Percentiles rank a stretch among this genome's conserved stretches.
phyloP scores from a whole-genome alignment of 2,329 filamentous ascomycete genomes.

The Xylaria arbuscula region DNA sequence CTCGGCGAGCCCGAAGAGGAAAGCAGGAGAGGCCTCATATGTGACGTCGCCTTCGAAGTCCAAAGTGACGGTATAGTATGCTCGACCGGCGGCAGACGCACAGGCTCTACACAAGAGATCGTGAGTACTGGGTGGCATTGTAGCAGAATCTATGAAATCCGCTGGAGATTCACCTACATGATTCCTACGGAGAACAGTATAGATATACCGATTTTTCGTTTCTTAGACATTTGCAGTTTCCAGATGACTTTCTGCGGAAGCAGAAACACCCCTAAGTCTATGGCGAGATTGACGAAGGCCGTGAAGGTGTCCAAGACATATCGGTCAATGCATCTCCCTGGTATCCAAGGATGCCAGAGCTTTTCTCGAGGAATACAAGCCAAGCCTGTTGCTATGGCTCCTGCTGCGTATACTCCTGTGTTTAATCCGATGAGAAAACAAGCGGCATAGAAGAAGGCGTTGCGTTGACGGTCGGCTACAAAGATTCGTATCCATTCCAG shows the following conservation, averaged over 20 bases:
- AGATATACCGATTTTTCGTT: conserved; percentile 43
- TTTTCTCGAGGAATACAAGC: conserved; percentile 35
- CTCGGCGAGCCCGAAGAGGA: conserved; percentile 30
- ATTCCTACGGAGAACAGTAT: conserved; percentile 42
- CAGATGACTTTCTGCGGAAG: conserved; percentile 59
- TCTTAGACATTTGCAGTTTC: conserved; percentile 59
- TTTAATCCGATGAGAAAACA: conserved; percentile 30
- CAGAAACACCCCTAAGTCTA: conserved; percentile 58
- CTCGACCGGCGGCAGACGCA: conserved; percentile 25
- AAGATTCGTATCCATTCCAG: conserved; percentile 41
- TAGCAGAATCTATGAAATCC: background rate
- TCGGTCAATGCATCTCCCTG: conserved; percentile 35
- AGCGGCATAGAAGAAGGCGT: conserved; percentile 37
- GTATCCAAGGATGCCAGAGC: conserved; percentile 36
- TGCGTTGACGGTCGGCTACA: conserved; percentile 28
- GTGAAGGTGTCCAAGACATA: conserved; percentile 26
- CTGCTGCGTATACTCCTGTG: conserved; percentile 27
- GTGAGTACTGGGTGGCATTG: background rate
- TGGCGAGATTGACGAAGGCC: conserved; percentile 47
- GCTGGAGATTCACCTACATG: conserved; percentile 30
- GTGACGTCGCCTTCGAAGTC: conserved; percentile 21
- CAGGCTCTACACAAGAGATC: conserved; percentile 15
- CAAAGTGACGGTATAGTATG: conserved; percentile 21
- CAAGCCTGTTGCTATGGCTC: conserved; percentile 26
- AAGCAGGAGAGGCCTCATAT: conserved; percentile 17